Evolutionary conservation across 495 filamentous ascomycete genomes (phyloP).

Genomic region (Cenococcum geophilum): DNA sequence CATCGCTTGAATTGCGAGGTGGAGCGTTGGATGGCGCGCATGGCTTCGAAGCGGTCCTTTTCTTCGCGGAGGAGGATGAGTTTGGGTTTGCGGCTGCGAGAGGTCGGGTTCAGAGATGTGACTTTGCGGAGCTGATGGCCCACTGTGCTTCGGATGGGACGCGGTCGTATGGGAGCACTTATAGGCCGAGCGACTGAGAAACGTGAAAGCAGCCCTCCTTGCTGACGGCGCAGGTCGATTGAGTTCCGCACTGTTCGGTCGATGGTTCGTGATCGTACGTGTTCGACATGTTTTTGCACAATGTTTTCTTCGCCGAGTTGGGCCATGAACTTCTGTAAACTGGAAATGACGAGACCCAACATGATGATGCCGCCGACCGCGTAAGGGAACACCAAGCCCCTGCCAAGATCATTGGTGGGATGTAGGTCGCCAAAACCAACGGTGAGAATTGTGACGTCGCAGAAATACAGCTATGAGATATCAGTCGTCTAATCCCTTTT

Average conservation of each 20-base stretch:
- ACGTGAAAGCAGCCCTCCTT: constrained; percentile 18
- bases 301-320: constrained; percentile 63
- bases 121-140: not conserved
- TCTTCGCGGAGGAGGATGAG: constrained; percentile 39
- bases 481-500: not conserved
- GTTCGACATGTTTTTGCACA: constrained; percentile 56
- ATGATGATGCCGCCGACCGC: constrained; percentile 45
- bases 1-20: constrained; percentile 39
- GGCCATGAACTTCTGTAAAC: constrained; percentile 48
- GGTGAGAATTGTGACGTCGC: constrained; percentile 59
- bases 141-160: not conserved
- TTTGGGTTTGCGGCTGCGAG: constrained; percentile 29
- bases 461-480: constrained; percentile 50
- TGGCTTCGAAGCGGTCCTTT: constrained; percentile 42
- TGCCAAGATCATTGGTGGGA: constrained; percentile 40
- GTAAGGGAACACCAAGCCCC: constrained; percentile 42
- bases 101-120: not conserved
- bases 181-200: constrained; percentile 12
- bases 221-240: constrained; percentile 29
- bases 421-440: constrained; percentile 60
- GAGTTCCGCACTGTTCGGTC: constrained; percentile 48
- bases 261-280: constrained; percentile 52
- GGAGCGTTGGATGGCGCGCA: constrained; percentile 40
- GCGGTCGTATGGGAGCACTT: constrained; percentile 3
- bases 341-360: constrained; percentile 42